phyloP scores from a whole-genome alignment of 2,329 filamentous ascomycete genomes.

The Aspergillus latus region DNA sequence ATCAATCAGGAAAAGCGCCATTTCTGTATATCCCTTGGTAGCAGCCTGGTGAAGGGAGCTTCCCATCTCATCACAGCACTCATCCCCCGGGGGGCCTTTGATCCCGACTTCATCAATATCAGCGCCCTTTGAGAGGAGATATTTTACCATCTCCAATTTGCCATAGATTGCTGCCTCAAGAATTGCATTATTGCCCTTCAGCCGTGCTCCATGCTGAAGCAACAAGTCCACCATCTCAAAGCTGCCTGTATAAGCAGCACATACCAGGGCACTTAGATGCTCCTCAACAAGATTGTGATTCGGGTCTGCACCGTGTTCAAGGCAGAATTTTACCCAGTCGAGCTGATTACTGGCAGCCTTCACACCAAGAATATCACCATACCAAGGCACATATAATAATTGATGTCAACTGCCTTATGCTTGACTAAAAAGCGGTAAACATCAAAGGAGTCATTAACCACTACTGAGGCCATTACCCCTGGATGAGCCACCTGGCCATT shows the following conservation, averaged over 20 bases:
- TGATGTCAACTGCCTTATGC: conserved; percentile 1
- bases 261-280: background rate
- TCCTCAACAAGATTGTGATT: conserved; percentile 3
- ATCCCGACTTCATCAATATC: conserved; percentile 10
- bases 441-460: background rate
- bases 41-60: conserved; percentile 7
- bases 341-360: background rate
- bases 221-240: conserved; percentile 1
- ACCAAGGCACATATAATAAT: conserved; percentile 3
- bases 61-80: conserved; percentile 1
- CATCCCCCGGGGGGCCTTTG: background rate
- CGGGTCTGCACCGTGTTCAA: conserved; percentile 8
- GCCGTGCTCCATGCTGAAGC: background rate
- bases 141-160: background rate
- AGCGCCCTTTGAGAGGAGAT: conserved; percentile 5
- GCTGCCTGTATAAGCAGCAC: background rate
- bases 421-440: conserved; percentile 4
- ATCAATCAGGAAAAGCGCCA: background rate
- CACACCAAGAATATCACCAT: conserved; percentile 1
- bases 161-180: background rate
- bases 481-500: background rate
- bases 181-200: conserved; percentile 6
- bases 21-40: background rate
- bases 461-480: background rate
- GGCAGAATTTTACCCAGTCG: conserved; percentile 8